A percentile compares a stretch with the other conserved stretches of the same genome.
phyloP scores from a whole-genome alignment of 768 basidiomycete species.

The Trametes villosa region DNA sequence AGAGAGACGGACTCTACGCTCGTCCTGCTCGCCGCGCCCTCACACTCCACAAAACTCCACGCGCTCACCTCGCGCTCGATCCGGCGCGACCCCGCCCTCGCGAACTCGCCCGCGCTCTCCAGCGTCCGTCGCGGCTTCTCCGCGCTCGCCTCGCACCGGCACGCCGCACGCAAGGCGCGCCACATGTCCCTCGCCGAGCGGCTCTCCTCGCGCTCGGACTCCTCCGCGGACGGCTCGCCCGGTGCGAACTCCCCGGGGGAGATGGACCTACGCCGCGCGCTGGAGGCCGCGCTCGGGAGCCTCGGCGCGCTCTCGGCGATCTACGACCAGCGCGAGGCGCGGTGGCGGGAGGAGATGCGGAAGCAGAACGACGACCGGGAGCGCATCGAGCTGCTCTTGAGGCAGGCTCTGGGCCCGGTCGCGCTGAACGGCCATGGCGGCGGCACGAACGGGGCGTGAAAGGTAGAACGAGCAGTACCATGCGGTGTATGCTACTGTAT shows the following conservation, averaged over 20 bases:
- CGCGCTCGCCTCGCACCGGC: slow-evolving; percentile 60
- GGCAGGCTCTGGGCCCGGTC: slow-evolving; percentile 56
- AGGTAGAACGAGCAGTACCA: neutral
- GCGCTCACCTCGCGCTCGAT: slow-evolving; percentile 69
- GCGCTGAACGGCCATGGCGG: slow-evolving; percentile 11
- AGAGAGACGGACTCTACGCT: slow-evolving; percentile 82
- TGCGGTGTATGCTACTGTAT: neutral
- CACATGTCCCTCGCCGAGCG: slow-evolving; percentile 54
- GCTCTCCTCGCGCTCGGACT: slow-evolving; percentile 39
- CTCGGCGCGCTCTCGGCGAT: slow-evolving; percentile 64
- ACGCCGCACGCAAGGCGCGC: slow-evolving; percentile 45
- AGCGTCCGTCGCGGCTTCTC: slow-evolving; percentile 62
- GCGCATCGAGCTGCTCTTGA: slow-evolving; percentile 64
- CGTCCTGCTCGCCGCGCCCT: slow-evolving; percentile 73
- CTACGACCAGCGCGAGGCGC: slow-evolving; percentile 68
- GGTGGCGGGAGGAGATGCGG: slow-evolving; percentile 69
- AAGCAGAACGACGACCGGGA: slow-evolving; percentile 69
- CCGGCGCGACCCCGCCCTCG: slow-evolving; percentile 55
- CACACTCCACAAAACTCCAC: slow-evolving; percentile 70
- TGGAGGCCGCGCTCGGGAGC: slow-evolving; percentile 71
- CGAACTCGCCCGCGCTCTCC: slow-evolving; percentile 52
- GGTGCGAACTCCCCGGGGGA: slow-evolving; percentile 55
- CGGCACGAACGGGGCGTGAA: neutral
- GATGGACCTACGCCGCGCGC: slow-evolving; percentile 66
- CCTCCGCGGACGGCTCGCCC: slow-evolving; percentile 60